These are phyloP conservation scores for Coemansia sp. DNA, from an alignment of 192 early-diverging fungal species.

Conservation along the genomic window DNA sequence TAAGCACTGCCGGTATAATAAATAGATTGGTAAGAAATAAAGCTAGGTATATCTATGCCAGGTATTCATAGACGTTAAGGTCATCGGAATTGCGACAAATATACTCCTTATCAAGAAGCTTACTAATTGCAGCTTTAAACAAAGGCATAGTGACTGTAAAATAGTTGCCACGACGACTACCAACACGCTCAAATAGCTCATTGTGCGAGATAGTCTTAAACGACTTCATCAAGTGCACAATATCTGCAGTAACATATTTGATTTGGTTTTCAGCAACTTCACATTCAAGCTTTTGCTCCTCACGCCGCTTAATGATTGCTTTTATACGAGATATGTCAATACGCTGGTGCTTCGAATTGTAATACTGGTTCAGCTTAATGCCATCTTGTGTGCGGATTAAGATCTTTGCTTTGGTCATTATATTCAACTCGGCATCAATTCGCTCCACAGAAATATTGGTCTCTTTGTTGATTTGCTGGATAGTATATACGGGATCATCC, in stretches of 20 bases:
- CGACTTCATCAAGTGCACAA: neutral
- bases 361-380: slow-evolving; percentile 64
- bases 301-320: neutral
- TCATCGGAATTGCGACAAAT: slow-evolving; percentile 4
- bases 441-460: neutral
- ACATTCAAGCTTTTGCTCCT: neutral
- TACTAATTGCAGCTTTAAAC: slow-evolving; percentile 5
- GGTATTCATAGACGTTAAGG: neutral
- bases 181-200: neutral
- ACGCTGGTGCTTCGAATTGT: slow-evolving; percentile 75
- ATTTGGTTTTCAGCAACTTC: neutral
- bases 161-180: neutral
- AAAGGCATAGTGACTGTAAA: slow-evolving; percentile 1
- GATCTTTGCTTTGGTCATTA: neutral
- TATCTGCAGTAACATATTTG: neutral
- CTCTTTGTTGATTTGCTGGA: neutral
- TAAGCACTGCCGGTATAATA: too few relatives aligned
- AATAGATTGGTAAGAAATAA: too few relatives aligned
- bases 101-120: neutral
- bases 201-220: neutral
- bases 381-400: neutral
- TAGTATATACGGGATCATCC: neutral
- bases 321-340: slow-evolving; percentile 83
- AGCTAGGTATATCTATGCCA: slow-evolving; percentile 51
- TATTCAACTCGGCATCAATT: neutral